These are phyloP conservation scores for Truncatella angustata DNA, from an alignment of 2,329 filamentous ascomycete species.

Conservation along the genomic window DNA sequence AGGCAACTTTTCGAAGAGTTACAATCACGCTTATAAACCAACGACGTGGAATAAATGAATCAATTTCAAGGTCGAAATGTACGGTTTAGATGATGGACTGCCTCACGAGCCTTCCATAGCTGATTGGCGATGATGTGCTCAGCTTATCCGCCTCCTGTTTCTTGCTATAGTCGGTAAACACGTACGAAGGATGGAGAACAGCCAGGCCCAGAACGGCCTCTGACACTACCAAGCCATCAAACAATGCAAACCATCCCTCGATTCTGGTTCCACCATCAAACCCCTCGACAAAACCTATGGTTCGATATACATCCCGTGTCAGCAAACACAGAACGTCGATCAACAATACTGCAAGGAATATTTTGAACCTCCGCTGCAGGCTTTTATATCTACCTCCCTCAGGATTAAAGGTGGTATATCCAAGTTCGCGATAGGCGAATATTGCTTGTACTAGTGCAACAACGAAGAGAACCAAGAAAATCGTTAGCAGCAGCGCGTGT, in stretches of 20 bases:
- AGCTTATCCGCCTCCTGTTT: background rate
- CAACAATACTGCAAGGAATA: slow-evolving; percentile 23
- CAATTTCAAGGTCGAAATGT: background rate
- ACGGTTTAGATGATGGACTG: background rate
- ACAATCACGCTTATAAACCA: too few species aligned
- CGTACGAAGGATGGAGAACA: slow-evolving; percentile 26
- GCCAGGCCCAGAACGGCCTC: slow-evolving; percentile 26
- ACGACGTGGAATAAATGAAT: too few species aligned
- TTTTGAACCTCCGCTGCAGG: slow-evolving; percentile 23
- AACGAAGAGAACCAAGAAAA: slow-evolving; percentile 22
- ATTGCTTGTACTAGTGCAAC: slow-evolving; percentile 21
- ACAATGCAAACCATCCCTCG: slow-evolving; percentile 25
- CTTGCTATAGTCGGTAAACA: slow-evolving; percentile 2
- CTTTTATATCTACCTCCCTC: slow-evolving; percentile 22
- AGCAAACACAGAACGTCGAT: slow-evolving; percentile 22
- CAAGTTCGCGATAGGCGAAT: slow-evolving; percentile 19
- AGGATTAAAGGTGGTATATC: slow-evolving; percentile 28
- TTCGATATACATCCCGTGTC: slow-evolving; percentile 24
- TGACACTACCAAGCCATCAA: slow-evolving; percentile 28
- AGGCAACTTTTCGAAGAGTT: too few species aligned
- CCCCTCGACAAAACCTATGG: slow-evolving; percentile 22
- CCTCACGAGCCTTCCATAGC: background rate
- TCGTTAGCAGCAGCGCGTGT: slow-evolving; percentile 22
- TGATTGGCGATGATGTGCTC: background rate
- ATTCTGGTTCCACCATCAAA: slow-evolving; percentile 21